Evolutionary conservation across 768 basidiomycete species (phyloP).

Genomic region (Psilocybe cyanescens): DNA sequence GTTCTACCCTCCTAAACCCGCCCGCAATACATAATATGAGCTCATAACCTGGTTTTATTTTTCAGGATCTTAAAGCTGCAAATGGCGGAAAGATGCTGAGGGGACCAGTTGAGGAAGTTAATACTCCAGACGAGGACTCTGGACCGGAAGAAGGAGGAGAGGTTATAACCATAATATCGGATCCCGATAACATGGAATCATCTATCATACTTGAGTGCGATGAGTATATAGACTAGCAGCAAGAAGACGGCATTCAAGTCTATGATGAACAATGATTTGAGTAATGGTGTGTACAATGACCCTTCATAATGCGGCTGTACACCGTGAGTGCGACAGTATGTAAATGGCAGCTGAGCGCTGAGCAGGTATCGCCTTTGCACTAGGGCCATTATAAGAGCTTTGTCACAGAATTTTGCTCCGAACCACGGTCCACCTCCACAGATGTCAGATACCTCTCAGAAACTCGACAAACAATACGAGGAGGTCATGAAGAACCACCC

Average conservation of each 20-base stretch:
- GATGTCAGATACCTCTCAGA: too few relatives aligned
- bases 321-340: too few relatives aligned
- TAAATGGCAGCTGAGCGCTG: too few relatives aligned
- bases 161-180: slow-evolving; percentile 11
- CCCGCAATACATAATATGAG: too few relatives aligned
- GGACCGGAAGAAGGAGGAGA: slow-evolving; percentile 9
- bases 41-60: neutral
- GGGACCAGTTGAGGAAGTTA: neutral
- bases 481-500: slow-evolving; percentile 25
- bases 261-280: neutral
- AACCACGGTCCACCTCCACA: too few relatives aligned
- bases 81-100: neutral
- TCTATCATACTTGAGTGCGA: slow-evolving; percentile 19
- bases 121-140: neutral
- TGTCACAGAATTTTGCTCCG: too few relatives aligned
- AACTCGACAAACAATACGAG: slow-evolving; percentile 9
- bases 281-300: too few relatives aligned
- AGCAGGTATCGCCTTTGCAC: too few relatives aligned
- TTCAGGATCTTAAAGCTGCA: slow-evolving; percentile 7
- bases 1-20: neutral
- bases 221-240: slow-evolving; percentile 8
- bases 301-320: too few relatives aligned
- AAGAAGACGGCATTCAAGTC: neutral
- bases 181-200: slow-evolving; percentile 17
- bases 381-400: too few relatives aligned